These are phyloP conservation scores for Fusarium tupiense DNA, from an alignment of 2,329 filamentous ascomycete genomes.

Conservation along the genomic window DNA sequence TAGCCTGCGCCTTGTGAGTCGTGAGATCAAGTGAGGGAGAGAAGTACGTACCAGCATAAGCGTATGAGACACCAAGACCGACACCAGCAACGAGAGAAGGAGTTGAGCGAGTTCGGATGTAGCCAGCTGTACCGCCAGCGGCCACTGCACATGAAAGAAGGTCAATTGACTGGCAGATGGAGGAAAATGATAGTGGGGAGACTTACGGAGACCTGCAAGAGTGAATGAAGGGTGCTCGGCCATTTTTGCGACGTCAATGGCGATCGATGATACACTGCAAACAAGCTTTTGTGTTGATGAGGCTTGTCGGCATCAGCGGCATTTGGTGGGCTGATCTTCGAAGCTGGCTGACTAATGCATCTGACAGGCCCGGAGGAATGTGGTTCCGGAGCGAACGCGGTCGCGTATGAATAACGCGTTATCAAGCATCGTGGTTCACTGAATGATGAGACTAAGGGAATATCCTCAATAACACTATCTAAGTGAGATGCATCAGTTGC, in stretches of 20 bases:
- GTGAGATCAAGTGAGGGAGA: not conserved
- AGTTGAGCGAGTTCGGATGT: constrained; percentile 39
- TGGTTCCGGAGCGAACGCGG: not conserved
- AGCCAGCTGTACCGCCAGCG: constrained; percentile 40
- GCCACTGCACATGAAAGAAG: constrained; percentile 20
- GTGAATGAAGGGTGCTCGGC: constrained; percentile 55
- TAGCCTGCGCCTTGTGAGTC: constrained; percentile 44
- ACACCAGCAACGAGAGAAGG: constrained; percentile 42
- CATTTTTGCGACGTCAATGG: constrained; percentile 38
- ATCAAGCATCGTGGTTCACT: not conserved
- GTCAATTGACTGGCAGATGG: not conserved
- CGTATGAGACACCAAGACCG: constrained; percentile 40
- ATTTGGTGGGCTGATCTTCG: not conserved
- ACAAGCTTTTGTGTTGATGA: not conserved
- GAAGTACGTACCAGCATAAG: constrained; percentile 33
- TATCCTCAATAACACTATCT: rapidly evolving
- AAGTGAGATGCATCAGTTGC: rapidly evolving
- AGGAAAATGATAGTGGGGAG: no score
- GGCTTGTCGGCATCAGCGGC: not conserved
- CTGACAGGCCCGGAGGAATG: not conserved
- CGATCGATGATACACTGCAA: not conserved
- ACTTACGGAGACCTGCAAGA: constrained; percentile 51
- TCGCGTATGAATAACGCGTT: not conserved
- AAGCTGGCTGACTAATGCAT: not conserved
- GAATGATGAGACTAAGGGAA: no score